A percentile compares a stretch with the other conserved stretches of the same genome.
Evolutionary conservation across 139 green algal genomes (phyloP).

Genomic region (Chlorella vulgaris): DNA sequence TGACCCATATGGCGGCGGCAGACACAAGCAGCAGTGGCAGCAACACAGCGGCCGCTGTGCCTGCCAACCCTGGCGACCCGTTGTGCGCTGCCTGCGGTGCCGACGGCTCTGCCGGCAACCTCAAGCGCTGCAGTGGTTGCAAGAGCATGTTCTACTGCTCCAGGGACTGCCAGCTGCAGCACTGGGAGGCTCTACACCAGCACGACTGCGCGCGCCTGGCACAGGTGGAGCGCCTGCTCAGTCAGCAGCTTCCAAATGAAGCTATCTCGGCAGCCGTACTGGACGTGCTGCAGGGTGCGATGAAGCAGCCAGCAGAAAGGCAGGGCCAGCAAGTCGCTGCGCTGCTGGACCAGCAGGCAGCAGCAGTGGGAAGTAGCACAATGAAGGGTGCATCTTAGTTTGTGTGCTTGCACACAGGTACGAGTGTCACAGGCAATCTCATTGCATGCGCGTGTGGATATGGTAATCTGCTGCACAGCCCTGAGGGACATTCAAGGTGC

Average conservation of each 20-base stretch:
- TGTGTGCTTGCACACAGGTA: background rate
- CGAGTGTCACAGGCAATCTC: no score
- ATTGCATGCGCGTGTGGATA: no score
- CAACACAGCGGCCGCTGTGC: background rate
- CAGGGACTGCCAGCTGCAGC: slow-evolving; percentile 6
- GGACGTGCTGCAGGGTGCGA: background rate
- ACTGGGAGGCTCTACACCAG: background rate
- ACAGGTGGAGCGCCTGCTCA: slow-evolving; percentile 1
- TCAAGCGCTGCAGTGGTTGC: slow-evolving; percentile 20
- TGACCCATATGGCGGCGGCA: background rate
- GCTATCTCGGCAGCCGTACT: background rate
- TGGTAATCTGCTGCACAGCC: background rate
- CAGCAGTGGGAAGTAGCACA: background rate
- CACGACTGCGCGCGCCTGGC: background rate
- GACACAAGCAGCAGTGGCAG: background rate
- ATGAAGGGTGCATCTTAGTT: background rate
- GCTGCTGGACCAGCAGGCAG: background rate
- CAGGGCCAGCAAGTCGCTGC: background rate
- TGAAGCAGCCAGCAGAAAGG: background rate
- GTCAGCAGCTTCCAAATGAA: no score
- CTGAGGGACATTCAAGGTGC: no score
- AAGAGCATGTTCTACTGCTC: background rate
- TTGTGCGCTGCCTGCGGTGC: background rate
- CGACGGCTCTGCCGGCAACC: no score
- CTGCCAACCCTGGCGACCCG: background rate